Conservation (phyloP, 305 asterid genomes). For the Fraxinus sp. region DNA sequence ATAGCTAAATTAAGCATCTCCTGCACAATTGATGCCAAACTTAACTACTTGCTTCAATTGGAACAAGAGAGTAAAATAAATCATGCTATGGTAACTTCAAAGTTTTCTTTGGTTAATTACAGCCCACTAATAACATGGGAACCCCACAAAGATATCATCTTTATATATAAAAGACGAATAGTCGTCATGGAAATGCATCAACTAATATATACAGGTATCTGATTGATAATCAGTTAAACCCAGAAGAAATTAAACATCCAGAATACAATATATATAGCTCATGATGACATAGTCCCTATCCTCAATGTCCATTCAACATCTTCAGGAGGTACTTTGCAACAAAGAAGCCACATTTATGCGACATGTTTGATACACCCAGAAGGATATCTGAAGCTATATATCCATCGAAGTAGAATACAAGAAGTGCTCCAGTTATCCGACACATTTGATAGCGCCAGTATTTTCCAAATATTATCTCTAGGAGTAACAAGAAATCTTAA, state of each 20-base stretch:
- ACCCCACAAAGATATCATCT: neutral
- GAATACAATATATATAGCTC: neutral
- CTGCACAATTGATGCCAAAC: slow-evolving; percentile 40
- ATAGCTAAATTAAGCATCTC: slow-evolving; percentile 84
- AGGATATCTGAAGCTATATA: neutral
- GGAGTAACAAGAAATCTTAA: neutral
- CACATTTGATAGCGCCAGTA: neutral
- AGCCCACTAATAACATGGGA: neutral
- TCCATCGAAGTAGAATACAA: neutral
- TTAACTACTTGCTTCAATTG: neutral
- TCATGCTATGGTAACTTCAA: neutral
- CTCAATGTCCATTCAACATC: neutral
- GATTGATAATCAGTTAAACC: neutral
- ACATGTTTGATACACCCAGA: neutral
- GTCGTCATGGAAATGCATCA: neutral
- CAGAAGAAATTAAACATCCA: neutral
- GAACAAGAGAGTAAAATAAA: slow-evolving; percentile 9
- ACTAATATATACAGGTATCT: neutral
- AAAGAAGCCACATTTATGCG: neutral
- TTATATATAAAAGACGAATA: neutral
- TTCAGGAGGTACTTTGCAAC: neutral
- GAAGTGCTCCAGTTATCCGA: neutral
- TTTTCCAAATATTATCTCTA: neutral
- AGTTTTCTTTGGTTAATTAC: neutral
- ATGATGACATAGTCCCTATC: neutral